Conservation (phyloP, 352 stramenopile genomes). For the Globisporangium abappressorium region DNA sequence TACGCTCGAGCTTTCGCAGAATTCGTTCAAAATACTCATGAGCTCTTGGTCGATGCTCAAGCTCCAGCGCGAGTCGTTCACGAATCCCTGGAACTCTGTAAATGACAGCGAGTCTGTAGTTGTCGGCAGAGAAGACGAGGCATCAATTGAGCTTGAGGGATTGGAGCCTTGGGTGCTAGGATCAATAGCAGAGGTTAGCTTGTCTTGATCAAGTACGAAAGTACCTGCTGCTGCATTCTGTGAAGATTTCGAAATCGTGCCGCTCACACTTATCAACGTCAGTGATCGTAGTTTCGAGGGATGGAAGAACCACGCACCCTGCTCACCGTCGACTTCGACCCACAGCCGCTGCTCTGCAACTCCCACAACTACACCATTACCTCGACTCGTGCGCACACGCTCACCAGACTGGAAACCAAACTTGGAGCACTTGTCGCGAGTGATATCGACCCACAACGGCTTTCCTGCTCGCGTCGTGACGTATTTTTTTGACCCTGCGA, state of each 20-base stretch:
- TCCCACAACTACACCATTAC: constrained; percentile 66
- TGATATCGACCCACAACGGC: constrained; percentile 73
- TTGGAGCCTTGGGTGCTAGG: too few species aligned
- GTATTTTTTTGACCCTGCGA: constrained; percentile 38
- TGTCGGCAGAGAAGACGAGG: background rate
- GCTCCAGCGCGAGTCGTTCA: constrained; percentile 39
- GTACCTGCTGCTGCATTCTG: background rate
- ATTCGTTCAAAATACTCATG: constrained; percentile 41
- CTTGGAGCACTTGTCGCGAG: constrained; percentile 20
- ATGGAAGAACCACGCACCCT: constrained; percentile 80
- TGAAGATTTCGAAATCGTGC: background rate
- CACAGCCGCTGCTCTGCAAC: constrained; percentile 60
- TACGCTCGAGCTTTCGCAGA: constrained; percentile 46
- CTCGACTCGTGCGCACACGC: constrained; percentile 68
- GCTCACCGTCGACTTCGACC: constrained; percentile 77
- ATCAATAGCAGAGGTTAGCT: background rate
- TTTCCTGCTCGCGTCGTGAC: constrained; percentile 58
- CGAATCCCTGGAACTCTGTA: constrained; percentile 26
- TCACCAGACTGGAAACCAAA: constrained; percentile 60
- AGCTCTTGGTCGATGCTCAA: constrained; percentile 39
- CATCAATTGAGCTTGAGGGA: background rate
- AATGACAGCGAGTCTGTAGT: background rate
- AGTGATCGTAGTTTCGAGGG: constrained; percentile 56
- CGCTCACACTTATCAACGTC: constrained; percentile 19
- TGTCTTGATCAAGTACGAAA: background rate